Conservation (phyloP, 2,329 filamentous ascomycete genomes). For the Claviceps quebecensis region DNA sequence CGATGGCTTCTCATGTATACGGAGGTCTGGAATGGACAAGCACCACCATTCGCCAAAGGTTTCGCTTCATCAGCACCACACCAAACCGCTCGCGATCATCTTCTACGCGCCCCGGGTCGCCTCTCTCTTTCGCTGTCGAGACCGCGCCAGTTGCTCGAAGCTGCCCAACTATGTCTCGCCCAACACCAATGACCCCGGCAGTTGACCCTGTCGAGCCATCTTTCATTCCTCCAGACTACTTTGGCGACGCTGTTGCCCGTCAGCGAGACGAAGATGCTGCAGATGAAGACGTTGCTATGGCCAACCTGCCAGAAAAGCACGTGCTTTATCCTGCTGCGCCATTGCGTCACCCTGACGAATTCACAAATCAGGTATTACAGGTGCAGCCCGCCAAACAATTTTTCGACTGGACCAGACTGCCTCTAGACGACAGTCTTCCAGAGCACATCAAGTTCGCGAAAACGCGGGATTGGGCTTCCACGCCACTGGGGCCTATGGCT, state of each 20-base stretch:
- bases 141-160: constrained; percentile 11
- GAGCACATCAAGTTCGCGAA: constrained; percentile 61
- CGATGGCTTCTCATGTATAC: constrained; percentile 42
- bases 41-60: constrained; percentile 52
- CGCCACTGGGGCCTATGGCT: constrained; percentile 61
- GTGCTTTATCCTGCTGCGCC: constrained; percentile 10
- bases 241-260: constrained; percentile 19
- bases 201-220: constrained; percentile 12
- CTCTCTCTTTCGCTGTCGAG: constrained; percentile 24
- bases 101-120: constrained; percentile 24
- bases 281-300: constrained; percentile 4
- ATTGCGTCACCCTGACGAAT: constrained; percentile 25
- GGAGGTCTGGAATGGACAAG: constrained; percentile 56
- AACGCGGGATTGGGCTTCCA: constrained; percentile 58
- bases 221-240: constrained; percentile 26
- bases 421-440: constrained; percentile 47
- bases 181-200: constrained; percentile 20
- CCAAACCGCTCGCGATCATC: constrained; percentile 14
- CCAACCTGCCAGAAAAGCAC: not conserved
- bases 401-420: constrained; percentile 72
- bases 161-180: constrained; percentile 13
- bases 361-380: constrained; percentile 27
- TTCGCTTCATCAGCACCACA: constrained; percentile 53
- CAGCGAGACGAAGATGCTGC: constrained; percentile 2
- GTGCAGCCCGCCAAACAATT: constrained; percentile 8